These are phyloP conservation scores for Trichoderma atroviride DNA, from an alignment of 2,329 filamentous ascomycete species.

Conservation along the genomic window DNA sequence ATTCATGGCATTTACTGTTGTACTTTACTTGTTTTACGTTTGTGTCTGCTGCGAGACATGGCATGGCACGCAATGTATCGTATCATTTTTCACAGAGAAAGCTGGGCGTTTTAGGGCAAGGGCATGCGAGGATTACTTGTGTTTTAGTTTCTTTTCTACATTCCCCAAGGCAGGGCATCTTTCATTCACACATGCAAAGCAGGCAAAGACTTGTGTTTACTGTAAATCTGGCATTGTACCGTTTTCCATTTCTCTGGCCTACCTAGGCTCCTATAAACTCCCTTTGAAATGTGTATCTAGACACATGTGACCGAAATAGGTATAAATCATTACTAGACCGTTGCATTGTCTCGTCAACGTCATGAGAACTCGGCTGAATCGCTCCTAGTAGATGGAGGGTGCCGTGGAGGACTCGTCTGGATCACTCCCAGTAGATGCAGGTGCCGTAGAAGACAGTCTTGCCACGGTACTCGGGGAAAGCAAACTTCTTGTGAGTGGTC, in stretches of 20 bases:
- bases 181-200: background rate
- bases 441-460: slow-evolving; percentile 30
- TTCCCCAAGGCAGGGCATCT: background rate
- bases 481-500: slow-evolving; percentile 22
- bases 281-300: background rate
- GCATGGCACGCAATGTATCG: background rate
- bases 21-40: background rate
- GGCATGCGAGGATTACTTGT: background rate
- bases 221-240: background rate
- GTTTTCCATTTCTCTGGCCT: background rate
- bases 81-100: background rate
- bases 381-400: slow-evolving; percentile 32
- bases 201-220: background rate
- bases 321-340: background rate
- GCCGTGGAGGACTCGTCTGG: slow-evolving; percentile 27
- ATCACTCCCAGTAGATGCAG: slow-evolving; percentile 30
- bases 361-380: no score
- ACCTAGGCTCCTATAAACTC: background rate
- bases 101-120: slow-evolving; percentile 13
- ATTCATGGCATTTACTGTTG: slow-evolving; percentile 2
- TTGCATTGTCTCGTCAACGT: background rate
- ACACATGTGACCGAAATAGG: background rate
- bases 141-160: background rate
- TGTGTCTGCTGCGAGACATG: background rate
- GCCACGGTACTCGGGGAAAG: slow-evolving; percentile 29